phyloP scores from a whole-genome alignment of 2,329 filamentous ascomycete genomes.

The Cryphonectria parasitica region DNA sequence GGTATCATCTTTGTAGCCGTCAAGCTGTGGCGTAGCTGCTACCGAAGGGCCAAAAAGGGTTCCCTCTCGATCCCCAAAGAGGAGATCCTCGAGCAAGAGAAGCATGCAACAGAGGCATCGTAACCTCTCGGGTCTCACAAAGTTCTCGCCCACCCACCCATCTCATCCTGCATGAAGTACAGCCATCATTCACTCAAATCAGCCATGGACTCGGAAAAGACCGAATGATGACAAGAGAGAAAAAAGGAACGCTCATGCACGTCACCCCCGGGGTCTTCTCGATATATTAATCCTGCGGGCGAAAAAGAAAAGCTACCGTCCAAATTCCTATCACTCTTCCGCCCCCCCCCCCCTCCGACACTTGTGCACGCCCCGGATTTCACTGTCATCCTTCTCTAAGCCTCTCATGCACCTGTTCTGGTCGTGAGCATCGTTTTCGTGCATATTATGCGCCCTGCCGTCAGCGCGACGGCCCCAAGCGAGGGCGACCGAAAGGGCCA shows the following conservation, averaged over 20 bases:
- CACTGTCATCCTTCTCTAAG: not conserved
- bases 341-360: not conserved
- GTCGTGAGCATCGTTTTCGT: not conserved
- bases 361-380: not conserved
- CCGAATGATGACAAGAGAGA: not conserved
- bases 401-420: not conserved
- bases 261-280: not conserved
- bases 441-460: conserved; percentile 5
- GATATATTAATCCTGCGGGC: conserved; percentile 1
- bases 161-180: not conserved
- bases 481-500: not conserved
- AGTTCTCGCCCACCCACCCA: conserved; percentile 7
- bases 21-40: not conserved
- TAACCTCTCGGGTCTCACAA: not conserved
- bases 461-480: conserved; percentile 7
- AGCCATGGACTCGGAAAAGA: not conserved
- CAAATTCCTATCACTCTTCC: not conserved
- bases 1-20: not conserved
- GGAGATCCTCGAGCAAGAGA: not conserved
- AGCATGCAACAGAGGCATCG: not conserved
- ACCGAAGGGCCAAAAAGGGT: not conserved
- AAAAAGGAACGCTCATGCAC: not conserved
- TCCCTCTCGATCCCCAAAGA: not conserved
- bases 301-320: not conserved
- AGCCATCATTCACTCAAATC: not conserved